Base-by-base conservation (phyloP, 306 rosid genomes). In the Dalbergia cochinchinensis region DNA sequence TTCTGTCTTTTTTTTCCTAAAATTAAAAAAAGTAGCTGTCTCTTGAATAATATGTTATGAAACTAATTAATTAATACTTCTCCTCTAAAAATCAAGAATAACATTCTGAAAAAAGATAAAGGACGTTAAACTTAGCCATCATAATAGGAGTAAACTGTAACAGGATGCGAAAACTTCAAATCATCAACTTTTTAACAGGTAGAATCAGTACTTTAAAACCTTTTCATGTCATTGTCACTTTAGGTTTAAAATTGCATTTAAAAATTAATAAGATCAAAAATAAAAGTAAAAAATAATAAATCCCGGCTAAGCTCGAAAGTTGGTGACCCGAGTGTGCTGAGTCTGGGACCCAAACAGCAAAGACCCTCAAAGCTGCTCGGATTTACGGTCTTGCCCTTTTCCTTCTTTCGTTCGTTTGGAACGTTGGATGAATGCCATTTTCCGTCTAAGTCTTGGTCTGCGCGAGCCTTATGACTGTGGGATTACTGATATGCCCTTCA, bases 1-100 rank as follows among this genome's bases (percentile, higher is more conserved):
- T 78, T 67, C 69, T 68, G 37, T 78, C 62, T 41, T 44, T 1
- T 18, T 57, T 26, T 41, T 31, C 33, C 31, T 13, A 0, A 5
- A 3, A 71, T n/a, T 33, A 6, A 1, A 31, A n/a, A 31, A 5
- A 66, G 58, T 42, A 39, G 35, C 44, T 65, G 58, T 55, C 60
- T 69, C 77, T 69, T 69, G 54, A 59, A 60, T 79, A 66, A 58
- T 60, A 78, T 67, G 47, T 10, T 22, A 59, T 37, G 7, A 35
- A 73, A 72, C 35, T 34, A 48, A 62, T 47, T 47, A 62, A 45
- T 76, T 48, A 18, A 3, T 35, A 0, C 6, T n/a, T 34, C 33
- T 15, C 2, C 3, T 60, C 42, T 44, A 1, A 41, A 72, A 41
- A 62, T 22, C 10, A 54, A n/a, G 22, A 54, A 15, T 12, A 50